Evolutionary conservation across 1,284 basidiomycete genomes (phyloP).

Genomic region (Tilletiaria anomala): DNA sequence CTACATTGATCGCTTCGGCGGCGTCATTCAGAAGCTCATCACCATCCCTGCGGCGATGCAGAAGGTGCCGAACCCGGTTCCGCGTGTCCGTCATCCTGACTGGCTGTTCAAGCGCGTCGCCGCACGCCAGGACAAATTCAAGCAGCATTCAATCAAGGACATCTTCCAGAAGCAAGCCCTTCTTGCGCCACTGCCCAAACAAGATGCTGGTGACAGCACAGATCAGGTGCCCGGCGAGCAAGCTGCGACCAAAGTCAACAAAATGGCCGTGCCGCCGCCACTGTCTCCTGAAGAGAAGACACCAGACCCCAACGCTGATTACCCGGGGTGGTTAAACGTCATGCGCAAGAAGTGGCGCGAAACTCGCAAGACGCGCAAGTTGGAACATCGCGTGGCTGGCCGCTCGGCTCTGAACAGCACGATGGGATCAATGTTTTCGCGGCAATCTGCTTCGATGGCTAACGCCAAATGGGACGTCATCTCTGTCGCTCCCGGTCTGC

Average conservation of each 20-base stretch:
- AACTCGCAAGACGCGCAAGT: slow-evolving; percentile 39
- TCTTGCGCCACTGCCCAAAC: neutral
- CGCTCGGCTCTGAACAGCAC: slow-evolving; percentile 10
- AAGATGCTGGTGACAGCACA: neutral
- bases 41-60: slow-evolving; percentile 99
- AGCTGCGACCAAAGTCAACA: neutral
- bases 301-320: slow-evolving; percentile 45
- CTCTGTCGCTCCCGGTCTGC: slow-evolving; percentile 65
- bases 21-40: slow-evolving; percentile 96
- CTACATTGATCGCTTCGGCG: slow-evolving; percentile 93
- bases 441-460: slow-evolving; percentile 51
- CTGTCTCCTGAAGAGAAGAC: slow-evolving; percentile 10
- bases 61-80: slow-evolving; percentile 88
- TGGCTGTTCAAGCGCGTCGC: slow-evolving; percentile 88
- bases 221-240: neutral
- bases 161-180: slow-evolving; percentile 54
- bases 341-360: slow-evolving; percentile 69
- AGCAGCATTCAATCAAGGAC: slow-evolving; percentile 91
- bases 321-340: slow-evolving; percentile 63
- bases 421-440: slow-evolving; percentile 57
- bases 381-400: neutral
- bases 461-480: slow-evolving; percentile 79
- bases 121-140: slow-evolving; percentile 84
- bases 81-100: slow-evolving; percentile 88
- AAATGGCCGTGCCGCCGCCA: slow-evolving; percentile 3